phyloP scores from a whole-genome alignment of 2,329 filamentous ascomycete genomes.

The Ophiostoma ulmi region DNA sequence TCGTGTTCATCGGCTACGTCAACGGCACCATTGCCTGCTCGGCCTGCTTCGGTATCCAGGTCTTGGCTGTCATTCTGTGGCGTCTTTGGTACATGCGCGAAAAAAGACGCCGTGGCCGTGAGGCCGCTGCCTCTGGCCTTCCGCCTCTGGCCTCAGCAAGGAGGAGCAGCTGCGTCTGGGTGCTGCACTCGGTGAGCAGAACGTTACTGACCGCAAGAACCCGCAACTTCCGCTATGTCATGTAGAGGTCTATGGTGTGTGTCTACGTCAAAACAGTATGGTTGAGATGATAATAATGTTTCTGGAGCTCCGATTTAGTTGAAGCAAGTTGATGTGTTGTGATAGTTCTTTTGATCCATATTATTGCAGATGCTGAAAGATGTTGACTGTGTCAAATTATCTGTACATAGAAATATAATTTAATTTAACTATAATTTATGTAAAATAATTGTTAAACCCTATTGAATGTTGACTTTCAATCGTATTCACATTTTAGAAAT shows the following conservation, averaged over 20 bases:
- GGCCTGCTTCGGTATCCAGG: background rate
- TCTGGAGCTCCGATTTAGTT: background rate
- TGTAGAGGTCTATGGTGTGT: background rate
- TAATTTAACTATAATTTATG: too few species aligned
- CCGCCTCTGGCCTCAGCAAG: background rate
- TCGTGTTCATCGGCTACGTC: background rate
- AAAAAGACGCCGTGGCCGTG: background rate
- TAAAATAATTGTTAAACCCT: too few species aligned
- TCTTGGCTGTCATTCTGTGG: background rate
- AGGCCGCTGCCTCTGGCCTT: too few species aligned
- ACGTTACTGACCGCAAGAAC: background rate
- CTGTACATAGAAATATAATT: too few species aligned
- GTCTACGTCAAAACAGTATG: background rate
- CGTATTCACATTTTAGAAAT: too few species aligned
- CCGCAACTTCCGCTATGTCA: background rate
- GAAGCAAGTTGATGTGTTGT: background rate
- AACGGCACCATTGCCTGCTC: conserved; percentile 5
- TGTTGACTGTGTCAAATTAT: too few species aligned
- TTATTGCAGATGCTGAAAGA: too few species aligned
- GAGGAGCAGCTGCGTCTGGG: background rate
- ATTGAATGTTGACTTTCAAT: too few species aligned
- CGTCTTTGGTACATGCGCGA: conserved; percentile 1
- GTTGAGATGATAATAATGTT: background rate
- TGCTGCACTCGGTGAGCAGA: background rate
- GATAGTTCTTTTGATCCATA: too few species aligned